These are phyloP conservation scores for Uncinocarpus reesii DNA, from an alignment of 2,329 filamentous ascomycete genomes.

Conservation along the genomic window DNA sequence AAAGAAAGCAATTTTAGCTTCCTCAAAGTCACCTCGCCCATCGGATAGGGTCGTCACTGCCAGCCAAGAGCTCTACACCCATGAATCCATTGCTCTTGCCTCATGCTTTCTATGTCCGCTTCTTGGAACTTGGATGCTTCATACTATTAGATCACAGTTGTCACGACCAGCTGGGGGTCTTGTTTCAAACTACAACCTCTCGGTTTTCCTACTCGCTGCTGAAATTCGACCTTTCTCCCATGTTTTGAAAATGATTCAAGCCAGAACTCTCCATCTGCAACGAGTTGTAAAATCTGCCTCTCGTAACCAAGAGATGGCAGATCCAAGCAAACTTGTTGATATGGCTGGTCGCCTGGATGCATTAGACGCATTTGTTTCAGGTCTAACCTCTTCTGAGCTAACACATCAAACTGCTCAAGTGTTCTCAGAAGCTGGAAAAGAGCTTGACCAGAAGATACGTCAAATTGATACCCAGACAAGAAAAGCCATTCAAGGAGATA, in stretches of 20 bases:
- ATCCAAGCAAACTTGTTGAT: slow-evolving; percentile 38
- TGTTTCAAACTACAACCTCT: slow-evolving; percentile 85
- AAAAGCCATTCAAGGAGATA: slow-evolving; percentile 61
- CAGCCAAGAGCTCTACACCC: slow-evolving; percentile 55
- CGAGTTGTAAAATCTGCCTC: slow-evolving; percentile 45
- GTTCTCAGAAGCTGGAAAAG: slow-evolving; percentile 26
- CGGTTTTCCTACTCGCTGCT: slow-evolving; percentile 76
- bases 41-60: slow-evolving; percentile 32
- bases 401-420: slow-evolving; percentile 26
- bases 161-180: slow-evolving; percentile 75
- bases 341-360: slow-evolving; percentile 57
- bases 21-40: slow-evolving; percentile 7
- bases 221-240: slow-evolving; percentile 77
- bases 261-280: slow-evolving; percentile 71
- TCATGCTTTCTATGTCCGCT: slow-evolving; percentile 72
- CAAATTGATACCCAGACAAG: slow-evolving; percentile 25
- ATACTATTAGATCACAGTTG: slow-evolving; percentile 68
- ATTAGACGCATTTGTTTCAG: slow-evolving; percentile 50
- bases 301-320: slow-evolving; percentile 26
- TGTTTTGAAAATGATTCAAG: slow-evolving; percentile 66
- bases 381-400: slow-evolving; percentile 27
- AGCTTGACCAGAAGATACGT: slow-evolving; percentile 26
- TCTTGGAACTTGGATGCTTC: slow-evolving; percentile 71
- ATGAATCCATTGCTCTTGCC: slow-evolving; percentile 64
- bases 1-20: slow-evolving; percentile 16